Evolutionary conservation across 1,284 basidiomycete species (phyloP).

Genomic region (Cutaneotrichosporon cutaneum): DNA sequence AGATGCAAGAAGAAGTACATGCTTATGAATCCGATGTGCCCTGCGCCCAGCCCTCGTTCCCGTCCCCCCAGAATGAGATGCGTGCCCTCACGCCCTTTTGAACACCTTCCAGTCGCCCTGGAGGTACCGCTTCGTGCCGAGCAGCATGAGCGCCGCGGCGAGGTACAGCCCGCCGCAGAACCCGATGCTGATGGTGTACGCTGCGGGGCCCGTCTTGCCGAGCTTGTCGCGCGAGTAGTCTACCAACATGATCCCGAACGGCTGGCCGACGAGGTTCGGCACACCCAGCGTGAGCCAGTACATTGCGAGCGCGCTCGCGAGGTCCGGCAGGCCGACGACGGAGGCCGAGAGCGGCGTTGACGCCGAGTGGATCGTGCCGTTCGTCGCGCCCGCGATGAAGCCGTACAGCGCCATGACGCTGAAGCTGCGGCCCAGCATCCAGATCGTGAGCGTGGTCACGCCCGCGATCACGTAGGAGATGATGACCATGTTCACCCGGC

Average conservation of each 20-base stretch:
- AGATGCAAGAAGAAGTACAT: too few relatives aligned
- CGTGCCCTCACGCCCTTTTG: constrained; percentile 20
- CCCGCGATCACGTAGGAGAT: constrained; percentile 51
- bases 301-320: constrained; percentile 51
- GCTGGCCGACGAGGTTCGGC: constrained; percentile 50
- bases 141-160: constrained; percentile 37
- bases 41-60: too few relatives aligned
- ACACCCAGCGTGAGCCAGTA: constrained; percentile 51
- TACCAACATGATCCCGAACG: constrained; percentile 52
- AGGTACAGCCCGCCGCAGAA: constrained; percentile 51
- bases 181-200: constrained; percentile 52
- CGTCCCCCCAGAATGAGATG: too few relatives aligned
- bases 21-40: too few relatives aligned
- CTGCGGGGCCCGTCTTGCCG: constrained; percentile 40
- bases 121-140: constrained; percentile 47
- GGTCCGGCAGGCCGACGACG: constrained; percentile 52
- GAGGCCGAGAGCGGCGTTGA: constrained; percentile 45
- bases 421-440: constrained; percentile 52
- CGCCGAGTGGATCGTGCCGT: constrained; percentile 53
- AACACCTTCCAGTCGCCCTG: constrained; percentile 39
- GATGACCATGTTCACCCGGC: constrained; percentile 53
- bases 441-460: constrained; percentile 51
- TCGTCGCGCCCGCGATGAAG: constrained; percentile 50
- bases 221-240: constrained; percentile 45
- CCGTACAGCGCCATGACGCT: constrained; percentile 53